phyloP scores from a whole-genome alignment of 1,284 basidiomycete species.

The Ganoderma resinaceum region DNA sequence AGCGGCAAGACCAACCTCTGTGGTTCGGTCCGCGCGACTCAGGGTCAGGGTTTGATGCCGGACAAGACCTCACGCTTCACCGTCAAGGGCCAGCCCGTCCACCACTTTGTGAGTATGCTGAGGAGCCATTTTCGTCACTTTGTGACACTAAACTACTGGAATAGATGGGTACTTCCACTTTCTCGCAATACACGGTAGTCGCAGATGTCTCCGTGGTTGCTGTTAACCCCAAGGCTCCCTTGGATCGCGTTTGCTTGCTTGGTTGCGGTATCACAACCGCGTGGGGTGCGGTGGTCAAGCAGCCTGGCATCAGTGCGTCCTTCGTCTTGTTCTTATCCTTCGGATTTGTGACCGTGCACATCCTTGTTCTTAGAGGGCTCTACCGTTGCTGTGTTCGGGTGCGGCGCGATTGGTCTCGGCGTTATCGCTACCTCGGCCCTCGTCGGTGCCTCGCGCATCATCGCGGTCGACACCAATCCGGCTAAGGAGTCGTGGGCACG shows the following conservation, averaged over 20 bases:
- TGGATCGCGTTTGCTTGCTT: slow-evolving; percentile 94
- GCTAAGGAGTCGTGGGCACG: slow-evolving; percentile 88
- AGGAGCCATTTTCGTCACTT: not conserved
- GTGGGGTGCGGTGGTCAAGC: slow-evolving; percentile 88
- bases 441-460: slow-evolving; percentile 87
- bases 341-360: slow-evolving; percentile 8
- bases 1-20: slow-evolving; percentile 99
- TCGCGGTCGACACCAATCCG: slow-evolving; percentile 93
- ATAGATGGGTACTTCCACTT: slow-evolving; percentile 98
- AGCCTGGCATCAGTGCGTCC: slow-evolving; percentile 76
- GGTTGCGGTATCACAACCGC: slow-evolving; percentile 99
- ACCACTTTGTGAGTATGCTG: slow-evolving; percentile 85
- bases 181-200: slow-evolving; percentile 99
- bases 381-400: slow-evolving; percentile 93
- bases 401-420: slow-evolving; percentile 96
- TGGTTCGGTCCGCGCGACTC: slow-evolving; percentile 89
- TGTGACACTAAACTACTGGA: slow-evolving; percentile 4
- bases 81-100: slow-evolving; percentile 86
- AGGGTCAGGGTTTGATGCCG: slow-evolving; percentile 97
- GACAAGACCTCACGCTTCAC: slow-evolving; percentile 93
- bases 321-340: not conserved
- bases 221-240: slow-evolving; percentile 85
- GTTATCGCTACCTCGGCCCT: slow-evolving; percentile 85
- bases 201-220: slow-evolving; percentile 97
- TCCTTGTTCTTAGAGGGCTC: slow-evolving; percentile 67